Percentiles rank a stretch among this genome's conserved stretches.
Evolutionary conservation across 495 filamentous ascomycete genomes (phyloP).

Genomic region (Oidiodendron maius): DNA sequence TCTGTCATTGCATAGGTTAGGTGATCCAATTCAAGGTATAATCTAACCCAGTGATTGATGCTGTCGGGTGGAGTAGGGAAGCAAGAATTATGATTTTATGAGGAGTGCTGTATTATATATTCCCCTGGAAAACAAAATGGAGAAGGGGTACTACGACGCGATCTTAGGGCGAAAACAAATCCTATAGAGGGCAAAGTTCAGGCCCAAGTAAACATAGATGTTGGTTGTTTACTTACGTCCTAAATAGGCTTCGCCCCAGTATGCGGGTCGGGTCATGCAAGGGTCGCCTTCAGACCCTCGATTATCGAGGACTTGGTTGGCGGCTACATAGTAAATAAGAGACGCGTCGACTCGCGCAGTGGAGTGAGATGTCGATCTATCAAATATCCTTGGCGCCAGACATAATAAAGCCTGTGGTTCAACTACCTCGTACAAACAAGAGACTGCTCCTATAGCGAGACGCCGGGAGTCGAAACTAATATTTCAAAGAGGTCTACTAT

Average conservation of each 20-base stretch:
- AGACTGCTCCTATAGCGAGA: no score
- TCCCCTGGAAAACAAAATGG: not conserved
- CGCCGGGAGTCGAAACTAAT: no score
- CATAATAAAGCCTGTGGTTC: no score
- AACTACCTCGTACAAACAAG: no score
- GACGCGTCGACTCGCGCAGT: not conserved
- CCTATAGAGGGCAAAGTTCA: not conserved
- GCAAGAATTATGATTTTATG: not conserved
- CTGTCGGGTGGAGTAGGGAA: not conserved
- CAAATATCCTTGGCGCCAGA: no score
- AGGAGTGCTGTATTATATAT: no score
- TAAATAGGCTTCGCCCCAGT: not conserved
- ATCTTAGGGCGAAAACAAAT: not conserved
- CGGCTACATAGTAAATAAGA: not conserved
- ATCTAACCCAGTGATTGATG: no score
- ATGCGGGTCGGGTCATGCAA: not conserved
- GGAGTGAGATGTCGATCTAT: not conserved
- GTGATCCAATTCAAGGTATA: no score
- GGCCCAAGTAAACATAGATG: conserved; percentile 1
- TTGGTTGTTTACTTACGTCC: not conserved
- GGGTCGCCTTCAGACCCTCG: not conserved
- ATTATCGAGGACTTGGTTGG: not conserved
- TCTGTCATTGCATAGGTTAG: conserved; percentile 6
- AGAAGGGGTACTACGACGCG: not conserved
- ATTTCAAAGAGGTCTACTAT: no score